Conservation (phyloP, 2,329 filamentous ascomycete genomes). For the Chaetomiaceae sp. region DNA sequence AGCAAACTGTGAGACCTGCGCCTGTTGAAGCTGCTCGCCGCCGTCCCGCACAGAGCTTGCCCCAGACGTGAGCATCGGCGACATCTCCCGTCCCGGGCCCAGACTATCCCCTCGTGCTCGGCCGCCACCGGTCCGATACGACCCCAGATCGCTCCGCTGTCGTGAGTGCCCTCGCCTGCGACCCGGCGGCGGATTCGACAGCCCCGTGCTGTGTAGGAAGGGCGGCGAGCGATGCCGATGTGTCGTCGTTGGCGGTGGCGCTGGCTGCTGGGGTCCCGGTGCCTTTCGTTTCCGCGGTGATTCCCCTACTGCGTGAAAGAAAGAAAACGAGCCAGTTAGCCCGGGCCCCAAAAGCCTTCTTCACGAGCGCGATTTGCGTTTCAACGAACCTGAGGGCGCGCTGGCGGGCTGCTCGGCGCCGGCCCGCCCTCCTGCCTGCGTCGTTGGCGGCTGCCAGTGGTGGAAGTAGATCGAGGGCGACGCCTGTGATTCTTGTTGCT, state of each 20-base stretch:
- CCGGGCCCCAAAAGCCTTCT: constrained; percentile 36
- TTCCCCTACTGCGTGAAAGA: constrained; percentile 61
- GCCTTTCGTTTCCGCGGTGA: constrained; percentile 85
- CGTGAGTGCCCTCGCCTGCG: constrained; percentile 58
- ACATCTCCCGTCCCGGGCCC: constrained; percentile 34
- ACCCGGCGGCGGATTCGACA: constrained; percentile 48
- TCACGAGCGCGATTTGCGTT: constrained; percentile 45
- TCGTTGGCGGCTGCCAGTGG: constrained; percentile 81
- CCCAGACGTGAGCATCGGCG: constrained; percentile 34
- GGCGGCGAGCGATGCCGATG: constrained; percentile 50
- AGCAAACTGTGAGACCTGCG: constrained; percentile 16
- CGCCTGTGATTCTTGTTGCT: constrained; percentile 59
- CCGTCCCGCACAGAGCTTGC: constrained; percentile 33
- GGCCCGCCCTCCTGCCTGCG: constrained; percentile 51
- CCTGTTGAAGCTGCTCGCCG: constrained; percentile 30
- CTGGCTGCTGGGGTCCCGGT: constrained; percentile 48
- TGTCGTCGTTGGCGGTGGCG: constrained; percentile 43
- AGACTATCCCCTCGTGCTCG: constrained; percentile 33
- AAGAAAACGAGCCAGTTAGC: constrained; percentile 36
- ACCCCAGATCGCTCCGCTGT: constrained; percentile 60
- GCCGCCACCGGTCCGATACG: constrained; percentile 38
- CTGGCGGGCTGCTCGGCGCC: constrained; percentile 59
- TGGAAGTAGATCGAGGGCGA: constrained; percentile 84
- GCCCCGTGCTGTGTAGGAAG: constrained; percentile 50
- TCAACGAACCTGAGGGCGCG: constrained; percentile 70